A percentile compares a stretch with the other conserved stretches of the same genome.
Evolutionary conservation across 2,329 filamentous ascomycete species (phyloP).

Genomic region (Lecanosticta acicola): DNA sequence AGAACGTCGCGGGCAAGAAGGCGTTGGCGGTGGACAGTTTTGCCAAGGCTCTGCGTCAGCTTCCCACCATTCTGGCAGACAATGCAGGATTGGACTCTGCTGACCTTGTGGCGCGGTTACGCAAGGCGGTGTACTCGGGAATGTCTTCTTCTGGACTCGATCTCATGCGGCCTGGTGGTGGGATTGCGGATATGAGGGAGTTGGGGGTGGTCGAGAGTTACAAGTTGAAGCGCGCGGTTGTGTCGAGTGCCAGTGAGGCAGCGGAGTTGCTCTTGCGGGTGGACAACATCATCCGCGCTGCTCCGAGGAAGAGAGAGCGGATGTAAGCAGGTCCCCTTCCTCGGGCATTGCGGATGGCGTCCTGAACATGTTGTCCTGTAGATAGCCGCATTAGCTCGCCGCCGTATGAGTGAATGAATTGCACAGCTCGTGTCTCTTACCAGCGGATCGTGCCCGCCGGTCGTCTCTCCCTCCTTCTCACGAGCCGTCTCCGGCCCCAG

Average conservation of each 20-base stretch:
- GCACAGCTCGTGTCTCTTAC: no score
- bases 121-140: constrained; percentile 91
- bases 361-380: background rate
- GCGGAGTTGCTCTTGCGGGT: constrained; percentile 92
- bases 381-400: background rate
- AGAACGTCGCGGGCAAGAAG: constrained; percentile 94
- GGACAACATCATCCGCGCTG: constrained; percentile 95
- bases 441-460: no score
- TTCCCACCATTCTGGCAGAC: constrained; percentile 94
- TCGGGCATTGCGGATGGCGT: background rate
- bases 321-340: constrained; percentile 46
- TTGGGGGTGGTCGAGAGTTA: constrained; percentile 94
- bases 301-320: constrained; percentile 74
- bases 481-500: no score
- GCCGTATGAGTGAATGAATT: no score
- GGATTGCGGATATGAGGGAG: constrained; percentile 92
- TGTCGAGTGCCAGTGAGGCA: constrained; percentile 91
- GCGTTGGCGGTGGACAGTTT: constrained; percentile 89
- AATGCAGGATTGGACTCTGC: constrained; percentile 95
- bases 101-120: constrained; percentile 82
- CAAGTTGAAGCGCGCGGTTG: constrained; percentile 97
- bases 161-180: constrained; percentile 79
- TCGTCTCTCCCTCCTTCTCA: no score
- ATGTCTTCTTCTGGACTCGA: constrained; percentile 90
- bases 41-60: constrained; percentile 78